Percentiles rank a stretch among this genome's conserved stretches.
These are phyloP conservation scores for Cladosporium sp. DNA, from an alignment of 2,329 filamentous ascomycete genomes.

Conservation along the genomic window DNA sequence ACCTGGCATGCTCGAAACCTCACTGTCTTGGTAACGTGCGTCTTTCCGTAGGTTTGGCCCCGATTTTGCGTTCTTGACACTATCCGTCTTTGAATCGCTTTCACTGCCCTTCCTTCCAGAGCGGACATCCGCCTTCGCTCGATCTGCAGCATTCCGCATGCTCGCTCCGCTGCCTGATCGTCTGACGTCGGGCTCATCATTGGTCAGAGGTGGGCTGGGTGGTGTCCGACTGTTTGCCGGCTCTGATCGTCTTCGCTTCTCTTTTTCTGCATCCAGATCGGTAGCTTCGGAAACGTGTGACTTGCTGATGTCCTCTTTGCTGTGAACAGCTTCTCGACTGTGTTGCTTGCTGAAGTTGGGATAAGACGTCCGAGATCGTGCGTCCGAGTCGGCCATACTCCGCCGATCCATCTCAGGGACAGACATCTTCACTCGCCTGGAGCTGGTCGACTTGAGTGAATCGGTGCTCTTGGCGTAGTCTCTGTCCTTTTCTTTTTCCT, in stretches of 20 bases:
- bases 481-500: constrained; percentile 24
- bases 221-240: constrained; percentile 41
- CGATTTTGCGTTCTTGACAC: constrained; percentile 44
- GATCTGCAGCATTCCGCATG: constrained; percentile 44
- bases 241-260: constrained; percentile 34
- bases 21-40: constrained; percentile 41
- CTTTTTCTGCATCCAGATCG: constrained; percentile 40
- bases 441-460: constrained; percentile 27
- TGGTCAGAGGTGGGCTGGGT: constrained; percentile 52
- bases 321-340: constrained; percentile 80
- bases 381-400: constrained; percentile 40
- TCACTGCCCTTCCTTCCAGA: constrained; percentile 47
- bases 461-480: constrained; percentile 25
- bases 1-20: constrained; percentile 45
- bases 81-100: constrained; percentile 40
- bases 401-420: constrained; percentile 52
- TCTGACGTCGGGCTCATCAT: constrained; percentile 46
- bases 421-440: constrained; percentile 30
- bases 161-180: constrained; percentile 49
- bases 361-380: constrained; percentile 62
- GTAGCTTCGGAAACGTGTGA: constrained; percentile 45
- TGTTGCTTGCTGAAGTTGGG: constrained; percentile 86
- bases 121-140: constrained; percentile 41
- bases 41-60: constrained; percentile 47
- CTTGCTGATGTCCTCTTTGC: constrained; percentile 45